phyloP scores from a whole-genome alignment of 2,329 filamentous ascomycete species.

The Penicillium occitanis region DNA sequence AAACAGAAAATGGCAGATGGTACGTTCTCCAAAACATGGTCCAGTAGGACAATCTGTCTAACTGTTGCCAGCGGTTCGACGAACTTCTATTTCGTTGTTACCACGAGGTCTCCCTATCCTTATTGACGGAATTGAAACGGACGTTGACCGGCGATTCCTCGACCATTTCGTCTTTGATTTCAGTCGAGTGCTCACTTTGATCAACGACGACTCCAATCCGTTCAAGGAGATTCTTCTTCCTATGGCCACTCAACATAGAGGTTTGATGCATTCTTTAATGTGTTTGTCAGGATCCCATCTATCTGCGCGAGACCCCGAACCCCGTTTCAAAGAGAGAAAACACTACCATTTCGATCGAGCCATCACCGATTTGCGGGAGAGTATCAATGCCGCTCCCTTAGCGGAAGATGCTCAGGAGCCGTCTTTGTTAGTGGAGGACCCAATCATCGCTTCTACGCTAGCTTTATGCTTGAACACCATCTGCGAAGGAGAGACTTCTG shows the following conservation, averaged over 20 bases:
- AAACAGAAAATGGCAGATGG: slow-evolving; percentile 71
- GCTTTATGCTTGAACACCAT: slow-evolving; percentile 62
- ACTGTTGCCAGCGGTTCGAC: slow-evolving; percentile 31
- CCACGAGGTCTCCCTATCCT: slow-evolving; percentile 57
- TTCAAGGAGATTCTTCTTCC: slow-evolving; percentile 82
- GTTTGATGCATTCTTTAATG: slow-evolving; percentile 87
- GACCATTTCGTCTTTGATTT: slow-evolving; percentile 79
- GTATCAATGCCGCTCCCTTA: slow-evolving; percentile 35
- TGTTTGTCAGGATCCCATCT: slow-evolving; percentile 78
- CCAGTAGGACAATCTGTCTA: slow-evolving; percentile 9
- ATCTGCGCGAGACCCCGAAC: slow-evolving; percentile 52
- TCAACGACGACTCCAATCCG: slow-evolving; percentile 76
- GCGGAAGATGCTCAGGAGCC: slow-evolving; percentile 31
- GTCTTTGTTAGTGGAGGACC: slow-evolving; percentile 52
- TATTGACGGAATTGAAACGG: slow-evolving; percentile 77
- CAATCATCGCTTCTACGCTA: slow-evolving; percentile 61
- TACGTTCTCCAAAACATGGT: slow-evolving; percentile 28
- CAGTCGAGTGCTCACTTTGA: slow-evolving; percentile 77
- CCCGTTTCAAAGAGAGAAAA: slow-evolving; percentile 55
- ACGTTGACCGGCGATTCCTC: slow-evolving; percentile 76
- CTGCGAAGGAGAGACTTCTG: slow-evolving; percentile 59
- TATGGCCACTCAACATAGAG: slow-evolving; percentile 74
- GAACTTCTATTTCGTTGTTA: slow-evolving; percentile 33
- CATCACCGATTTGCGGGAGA: slow-evolving; percentile 42
- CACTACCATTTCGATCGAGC: slow-evolving; percentile 53